Base-by-base conservation (phyloP, 202 grass and related monocot species). In the Brachypodium distachyon region DNA sequence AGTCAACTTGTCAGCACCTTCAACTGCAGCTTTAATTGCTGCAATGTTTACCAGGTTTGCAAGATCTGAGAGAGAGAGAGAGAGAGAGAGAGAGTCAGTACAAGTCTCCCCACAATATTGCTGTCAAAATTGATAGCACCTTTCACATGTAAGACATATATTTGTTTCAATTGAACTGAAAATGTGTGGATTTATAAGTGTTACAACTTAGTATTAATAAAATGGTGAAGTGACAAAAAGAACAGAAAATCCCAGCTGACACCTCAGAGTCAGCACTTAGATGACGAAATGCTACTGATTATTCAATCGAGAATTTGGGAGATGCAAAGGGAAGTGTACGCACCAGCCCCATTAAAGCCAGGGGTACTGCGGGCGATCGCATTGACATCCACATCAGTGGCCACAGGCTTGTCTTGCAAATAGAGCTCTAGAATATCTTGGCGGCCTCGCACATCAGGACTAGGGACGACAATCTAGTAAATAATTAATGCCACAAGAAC, bases 11-110 rank as follows among this genome's bases (percentile, higher is more conserved):
- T 99, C 96, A 49, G 85, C 85, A 70, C 96, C 92, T 79, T 99
- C 92, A 83, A 99, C 92, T 62, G 92, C 92, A 78, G 96, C 92
- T 82, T 99, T 99, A 87, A 99, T 96, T 32, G 96, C 96, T 37
- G 96, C 92, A 88, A 99, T 91, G 75, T 99, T 99, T 83, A 99
- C 96, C 82, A 99, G 82, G 74, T 96, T 99, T 61, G 96, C 96
- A 73, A 99, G 89, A 80, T 99, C 96, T 99, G 85, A 72, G 78
- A 85, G 38, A 74, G 83, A 88, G 19, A 47, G 54, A 29, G 41
- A 68, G 64, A 76, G 55, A 62, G 41, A 65, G n/a, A n/a, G n/a
- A 32, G 27, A 75, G 38, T 83, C 73, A 83, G 32, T 58, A 62
- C 6, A 42, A 81, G 43, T 51, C 52, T 47, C 21, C 11, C 28